Evolutionary conservation across 140 eudicot species (phyloP).

Genomic region (Anethum foeniculum): DNA sequence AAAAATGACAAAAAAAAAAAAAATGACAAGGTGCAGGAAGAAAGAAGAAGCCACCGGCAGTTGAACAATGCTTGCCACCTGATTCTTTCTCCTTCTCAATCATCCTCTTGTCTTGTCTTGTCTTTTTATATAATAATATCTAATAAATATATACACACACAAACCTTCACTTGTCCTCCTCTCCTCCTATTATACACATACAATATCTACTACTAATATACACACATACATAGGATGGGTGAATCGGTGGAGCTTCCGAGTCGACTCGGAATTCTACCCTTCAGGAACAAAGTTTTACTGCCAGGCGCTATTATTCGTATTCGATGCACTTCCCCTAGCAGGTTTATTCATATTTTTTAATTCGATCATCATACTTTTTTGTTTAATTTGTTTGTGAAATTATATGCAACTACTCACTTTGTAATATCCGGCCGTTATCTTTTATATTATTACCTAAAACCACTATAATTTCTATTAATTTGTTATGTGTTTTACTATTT

Average conservation of each 20-base stretch:
- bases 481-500: no score
- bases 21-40: not conserved
- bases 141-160: no score
- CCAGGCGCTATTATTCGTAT: constrained; percentile 96
- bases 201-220: not conserved
- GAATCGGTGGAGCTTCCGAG: constrained; percentile 80
- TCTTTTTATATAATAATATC: no score
- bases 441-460: no score
- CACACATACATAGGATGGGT: constrained; percentile 22
- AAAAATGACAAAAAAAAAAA: no score
- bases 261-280: constrained; percentile 87
- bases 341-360: constrained; percentile 29
- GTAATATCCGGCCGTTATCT: no score
- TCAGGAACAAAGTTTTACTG: constrained; percentile 83
- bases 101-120: no score
- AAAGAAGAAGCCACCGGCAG: not conserved
- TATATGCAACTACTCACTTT: no score
- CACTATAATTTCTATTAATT: no score
- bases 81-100: no score
- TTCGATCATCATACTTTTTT: not conserved
- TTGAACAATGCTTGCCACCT: not conserved
- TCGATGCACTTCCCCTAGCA: constrained; percentile 94
- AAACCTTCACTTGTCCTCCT: no score
- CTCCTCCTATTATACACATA: no score
- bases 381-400: not conserved